A percentile compares a stretch with the other conserved stretches of the same genome.
These are phyloP conservation scores for Dipteronia dyeriana DNA, from an alignment of 345 rosid genomes.

Conservation along the genomic window DNA sequence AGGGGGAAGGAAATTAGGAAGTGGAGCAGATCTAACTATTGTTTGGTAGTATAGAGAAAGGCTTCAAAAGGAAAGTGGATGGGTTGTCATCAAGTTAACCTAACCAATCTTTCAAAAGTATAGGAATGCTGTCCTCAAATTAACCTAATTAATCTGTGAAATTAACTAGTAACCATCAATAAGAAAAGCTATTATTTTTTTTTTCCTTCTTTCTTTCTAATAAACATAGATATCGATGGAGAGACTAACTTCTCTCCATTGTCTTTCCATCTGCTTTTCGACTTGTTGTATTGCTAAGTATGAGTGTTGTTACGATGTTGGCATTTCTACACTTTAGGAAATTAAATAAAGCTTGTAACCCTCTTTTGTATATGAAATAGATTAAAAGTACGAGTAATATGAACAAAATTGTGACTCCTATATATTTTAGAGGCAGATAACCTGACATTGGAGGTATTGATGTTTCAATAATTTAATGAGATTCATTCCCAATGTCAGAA, in stretches of 20 bases:
- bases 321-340: not conserved
- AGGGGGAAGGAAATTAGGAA: not conserved
- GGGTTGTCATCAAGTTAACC: not conserved
- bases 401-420: not conserved
- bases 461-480: constrained; percentile 5
- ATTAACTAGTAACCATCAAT: not conserved
- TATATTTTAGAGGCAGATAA: not conserved
- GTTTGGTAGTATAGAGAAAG: not conserved
- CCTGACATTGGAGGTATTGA: not conserved
- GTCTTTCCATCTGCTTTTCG: not conserved
- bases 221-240: not conserved
- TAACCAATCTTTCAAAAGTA: not conserved
- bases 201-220: not conserved
- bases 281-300: not conserved
- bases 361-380: not conserved
- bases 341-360: not conserved
- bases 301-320: not conserved
- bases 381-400: not conserved
- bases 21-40: not conserved
- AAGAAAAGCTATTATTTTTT: not conserved
- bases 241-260: not conserved
- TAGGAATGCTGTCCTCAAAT: not conserved
- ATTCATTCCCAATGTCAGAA: not conserved
- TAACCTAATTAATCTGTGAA: not conserved
- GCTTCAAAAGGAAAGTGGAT: not conserved